phyloP scores from a whole-genome alignment of 257 asterid genomes.

The Echium plantagineum region DNA sequence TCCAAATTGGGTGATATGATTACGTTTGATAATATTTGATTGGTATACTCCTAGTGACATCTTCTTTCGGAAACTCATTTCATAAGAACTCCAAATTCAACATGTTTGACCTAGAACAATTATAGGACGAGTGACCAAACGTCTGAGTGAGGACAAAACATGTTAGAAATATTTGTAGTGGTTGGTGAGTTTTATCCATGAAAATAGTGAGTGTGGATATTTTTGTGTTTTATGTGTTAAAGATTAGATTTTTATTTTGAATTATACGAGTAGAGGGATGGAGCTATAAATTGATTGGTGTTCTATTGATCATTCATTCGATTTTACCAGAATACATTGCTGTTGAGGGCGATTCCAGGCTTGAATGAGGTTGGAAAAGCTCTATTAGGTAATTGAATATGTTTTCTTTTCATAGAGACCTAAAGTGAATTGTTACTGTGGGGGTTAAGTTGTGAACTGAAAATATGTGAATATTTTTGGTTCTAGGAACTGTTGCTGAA shows the following conservation, averaged over 20 bases:
- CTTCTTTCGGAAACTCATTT: too few relatives aligned
- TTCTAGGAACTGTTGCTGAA: conserved; percentile 71
- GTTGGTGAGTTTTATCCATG: too few relatives aligned
- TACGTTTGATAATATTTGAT: too few relatives aligned
- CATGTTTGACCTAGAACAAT: too few relatives aligned
- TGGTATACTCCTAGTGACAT: too few relatives aligned
- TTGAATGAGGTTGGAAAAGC: conserved; percentile 73
- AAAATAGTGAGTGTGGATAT: neutral
- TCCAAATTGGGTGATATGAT: too few relatives aligned
- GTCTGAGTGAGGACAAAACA: too few relatives aligned
- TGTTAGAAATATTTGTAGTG: too few relatives aligned
- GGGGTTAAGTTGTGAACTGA: neutral
- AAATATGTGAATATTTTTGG: conserved; percentile 9
- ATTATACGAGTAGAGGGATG: neutral
- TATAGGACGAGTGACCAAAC: too few relatives aligned
- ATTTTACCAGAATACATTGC: conserved; percentile 59
- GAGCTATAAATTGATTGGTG: neutral
- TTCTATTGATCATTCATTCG: neutral
- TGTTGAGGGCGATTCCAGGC: conserved; percentile 91
- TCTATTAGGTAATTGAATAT: conserved; percentile 46
- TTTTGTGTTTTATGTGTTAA: neutral
- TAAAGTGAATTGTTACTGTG: neutral
- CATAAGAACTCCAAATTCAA: too few relatives aligned
- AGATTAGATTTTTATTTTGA: neutral
- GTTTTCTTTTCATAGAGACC: neutral